A percentile compares a stretch with the other conserved stretches of the same genome.
phyloP scores from a whole-genome alignment of 2,329 filamentous ascomycete species.

The Tolypocladium amazonense region DNA sequence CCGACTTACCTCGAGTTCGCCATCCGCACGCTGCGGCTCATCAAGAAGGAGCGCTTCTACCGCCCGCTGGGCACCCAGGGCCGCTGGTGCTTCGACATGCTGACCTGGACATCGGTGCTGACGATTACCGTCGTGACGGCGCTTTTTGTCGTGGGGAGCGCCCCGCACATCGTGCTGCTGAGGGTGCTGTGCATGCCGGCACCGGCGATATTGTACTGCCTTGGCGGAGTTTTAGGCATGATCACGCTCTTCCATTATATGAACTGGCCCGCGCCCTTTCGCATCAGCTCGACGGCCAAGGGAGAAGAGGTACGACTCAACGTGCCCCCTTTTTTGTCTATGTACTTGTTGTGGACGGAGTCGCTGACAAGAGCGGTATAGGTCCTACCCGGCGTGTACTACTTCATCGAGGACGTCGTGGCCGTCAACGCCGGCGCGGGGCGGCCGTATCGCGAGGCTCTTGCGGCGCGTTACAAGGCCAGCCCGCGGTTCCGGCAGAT shows the following conservation, averaged over 20 bases:
- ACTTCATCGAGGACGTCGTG: constrained; percentile 56
- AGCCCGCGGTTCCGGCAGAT: constrained; percentile 30
- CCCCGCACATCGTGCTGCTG: constrained; percentile 37
- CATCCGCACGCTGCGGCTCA: constrained; percentile 35
- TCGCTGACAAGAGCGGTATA: constrained; percentile 3
- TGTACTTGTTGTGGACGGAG: background rate
- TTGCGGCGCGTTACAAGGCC: constrained; percentile 29
- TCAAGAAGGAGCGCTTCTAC: constrained; percentile 37
- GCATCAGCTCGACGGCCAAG: constrained; percentile 52
- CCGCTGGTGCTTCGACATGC: constrained; percentile 39
- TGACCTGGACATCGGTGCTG: constrained; percentile 33
- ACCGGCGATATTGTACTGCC: constrained; percentile 37
- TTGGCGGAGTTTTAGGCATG: constrained; percentile 29
- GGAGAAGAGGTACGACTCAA: constrained; percentile 28
- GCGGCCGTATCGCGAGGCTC: constrained; percentile 29
- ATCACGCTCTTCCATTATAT: constrained; percentile 22
- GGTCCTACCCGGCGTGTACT: constrained; percentile 51
- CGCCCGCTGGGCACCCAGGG: constrained; percentile 34
- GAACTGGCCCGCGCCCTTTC: constrained; percentile 42
- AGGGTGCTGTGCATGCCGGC: constrained; percentile 40
- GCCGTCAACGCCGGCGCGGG: constrained; percentile 54
- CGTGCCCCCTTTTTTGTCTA: too few relatives aligned
- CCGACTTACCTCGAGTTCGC: constrained; percentile 44
- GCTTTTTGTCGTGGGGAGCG: constrained; percentile 38
- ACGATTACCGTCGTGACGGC: constrained; percentile 39